These are phyloP conservation scores for Dillenia turbinata DNA, from an alignment of 164 flowering plant species.

Conservation along the genomic window DNA sequence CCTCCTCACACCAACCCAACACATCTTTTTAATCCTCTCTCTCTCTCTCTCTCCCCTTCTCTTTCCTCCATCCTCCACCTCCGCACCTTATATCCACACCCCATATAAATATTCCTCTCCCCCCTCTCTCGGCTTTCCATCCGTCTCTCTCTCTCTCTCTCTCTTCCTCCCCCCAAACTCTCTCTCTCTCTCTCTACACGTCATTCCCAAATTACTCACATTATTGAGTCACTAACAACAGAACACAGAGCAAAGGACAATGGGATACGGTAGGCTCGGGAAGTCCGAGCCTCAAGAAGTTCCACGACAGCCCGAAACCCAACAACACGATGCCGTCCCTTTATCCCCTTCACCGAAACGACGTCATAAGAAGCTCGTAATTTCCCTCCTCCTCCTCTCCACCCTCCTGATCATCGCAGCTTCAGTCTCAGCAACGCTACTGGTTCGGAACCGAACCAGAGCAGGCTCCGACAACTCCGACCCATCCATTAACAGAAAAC, in stretches of 20 bases:
- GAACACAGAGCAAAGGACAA: conserved; percentile 4
- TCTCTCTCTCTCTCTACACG: neutral
- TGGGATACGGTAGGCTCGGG: conserved; percentile 59
- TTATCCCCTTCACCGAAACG: conserved; percentile 10
- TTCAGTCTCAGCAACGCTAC: conserved; percentile 41
- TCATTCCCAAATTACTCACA: too few species aligned
- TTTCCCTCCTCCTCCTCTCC: conserved; percentile 34
- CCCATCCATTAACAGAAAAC: conserved; percentile 19
- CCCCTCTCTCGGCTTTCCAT: neutral
- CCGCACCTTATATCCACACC: neutral
- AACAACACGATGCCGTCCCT: conserved; percentile 8
- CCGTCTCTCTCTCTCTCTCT: neutral
- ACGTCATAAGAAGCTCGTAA: conserved; percentile 17
- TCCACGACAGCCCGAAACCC: conserved; percentile 4
- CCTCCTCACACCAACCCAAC: conserved; percentile 33
- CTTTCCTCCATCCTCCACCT: neutral
- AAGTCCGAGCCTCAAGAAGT: conserved; percentile 25
- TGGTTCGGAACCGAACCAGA: conserved; percentile 26
- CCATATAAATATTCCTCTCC: conserved; percentile 1
- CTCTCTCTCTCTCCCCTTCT: neutral
- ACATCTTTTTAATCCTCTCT: neutral
- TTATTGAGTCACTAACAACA: too few species aligned
- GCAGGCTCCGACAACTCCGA: conserved; percentile 6
- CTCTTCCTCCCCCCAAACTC: neutral
- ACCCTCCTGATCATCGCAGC: conserved; percentile 42